Conservation (phyloP, 2,329 filamentous ascomycete species). For the Penicillium rolfsii region DNA sequence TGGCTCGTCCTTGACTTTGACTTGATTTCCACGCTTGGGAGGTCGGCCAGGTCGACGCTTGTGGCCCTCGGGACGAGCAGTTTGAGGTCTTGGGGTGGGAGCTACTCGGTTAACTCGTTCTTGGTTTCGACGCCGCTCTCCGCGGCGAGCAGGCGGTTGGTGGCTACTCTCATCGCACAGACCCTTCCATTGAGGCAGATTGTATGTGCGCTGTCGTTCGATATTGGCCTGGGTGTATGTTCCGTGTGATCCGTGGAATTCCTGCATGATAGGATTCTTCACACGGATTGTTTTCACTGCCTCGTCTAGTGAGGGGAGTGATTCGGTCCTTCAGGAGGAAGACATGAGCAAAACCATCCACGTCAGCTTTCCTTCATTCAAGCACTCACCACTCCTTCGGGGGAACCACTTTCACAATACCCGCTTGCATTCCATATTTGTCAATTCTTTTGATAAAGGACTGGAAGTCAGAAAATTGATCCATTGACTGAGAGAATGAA, state of each 20-base stretch:
- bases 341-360: constrained; percentile 17
- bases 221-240: constrained; percentile 98
- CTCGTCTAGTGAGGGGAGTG: constrained; percentile 77
- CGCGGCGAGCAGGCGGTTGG: constrained; percentile 88
- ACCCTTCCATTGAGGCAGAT: constrained; percentile 92
- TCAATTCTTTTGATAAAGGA: constrained; percentile 89
- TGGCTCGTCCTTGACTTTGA: constrained; percentile 45
- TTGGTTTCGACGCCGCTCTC: constrained; percentile 58
- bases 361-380: background rate
- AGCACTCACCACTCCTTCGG: constrained; percentile 82
- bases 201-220: constrained; percentile 93
- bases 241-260: constrained; percentile 93
- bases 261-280: constrained; percentile 96
- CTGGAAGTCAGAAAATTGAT: constrained; percentile 92
- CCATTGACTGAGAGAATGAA: constrained; percentile 66
- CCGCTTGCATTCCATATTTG: constrained; percentile 94
- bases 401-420: constrained; percentile 94
- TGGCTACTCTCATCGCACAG: constrained; percentile 94
- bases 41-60: constrained; percentile 53
- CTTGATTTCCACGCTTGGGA: constrained; percentile 43
- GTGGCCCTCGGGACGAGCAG: constrained; percentile 43
- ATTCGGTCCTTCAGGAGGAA: constrained; percentile 58
- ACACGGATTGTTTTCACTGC: constrained; percentile 89
- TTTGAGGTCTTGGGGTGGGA: constrained; percentile 37
- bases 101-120: constrained; percentile 50